phyloP scores from a whole-genome alignment of 768 basidiomycete genomes.

The Agrocybe pediades region DNA sequence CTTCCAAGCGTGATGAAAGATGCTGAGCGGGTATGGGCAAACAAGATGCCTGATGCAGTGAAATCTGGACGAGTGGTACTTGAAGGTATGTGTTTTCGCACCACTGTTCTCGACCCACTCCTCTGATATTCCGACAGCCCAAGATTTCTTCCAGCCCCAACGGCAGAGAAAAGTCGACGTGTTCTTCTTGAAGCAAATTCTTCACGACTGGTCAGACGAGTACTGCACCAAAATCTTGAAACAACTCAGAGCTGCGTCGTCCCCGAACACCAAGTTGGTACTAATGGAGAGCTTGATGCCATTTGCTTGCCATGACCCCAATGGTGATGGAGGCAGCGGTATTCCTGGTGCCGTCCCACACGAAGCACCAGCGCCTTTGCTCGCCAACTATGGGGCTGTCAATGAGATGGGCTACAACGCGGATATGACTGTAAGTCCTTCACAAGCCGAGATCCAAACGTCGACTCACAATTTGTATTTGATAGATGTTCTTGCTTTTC shows the following conservation, averaged over 20 bases:
- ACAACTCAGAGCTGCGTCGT: slow-evolving; percentile 37
- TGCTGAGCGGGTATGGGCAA: slow-evolving; percentile 15
- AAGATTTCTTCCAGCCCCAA: slow-evolving; percentile 45
- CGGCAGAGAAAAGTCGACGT: slow-evolving; percentile 39
- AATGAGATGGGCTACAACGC: slow-evolving; percentile 36
- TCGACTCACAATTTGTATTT: background rate
- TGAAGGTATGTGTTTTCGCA: slow-evolving; percentile 20
- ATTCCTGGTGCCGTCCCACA: slow-evolving; percentile 23
- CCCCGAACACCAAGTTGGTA: slow-evolving; percentile 36
- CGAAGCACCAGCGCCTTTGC: slow-evolving; percentile 34
- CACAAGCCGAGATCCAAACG: background rate
- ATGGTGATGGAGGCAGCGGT: slow-evolving; percentile 12
- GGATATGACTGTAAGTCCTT: slow-evolving; percentile 34
- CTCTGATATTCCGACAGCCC: slow-evolving; percentile 19
- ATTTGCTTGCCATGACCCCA: slow-evolving; percentile 32
- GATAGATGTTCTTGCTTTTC: slow-evolving; percentile 41
- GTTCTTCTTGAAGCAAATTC: slow-evolving; percentile 57
- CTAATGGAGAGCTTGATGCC: slow-evolving; percentile 43
- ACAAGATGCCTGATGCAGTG: slow-evolving; percentile 23
- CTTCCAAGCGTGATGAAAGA: slow-evolving; percentile 45
- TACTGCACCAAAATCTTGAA: slow-evolving; percentile 36
- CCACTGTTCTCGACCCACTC: background rate
- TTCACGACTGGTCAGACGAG: slow-evolving; percentile 67
- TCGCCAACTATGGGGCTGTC: slow-evolving; percentile 39
- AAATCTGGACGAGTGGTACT: slow-evolving; percentile 26